Percentiles rank a stretch among this genome's conserved stretches.
Conservation (phyloP, 2,329 filamentous ascomycete species). For the Aspergillus amoenus region DNA sequence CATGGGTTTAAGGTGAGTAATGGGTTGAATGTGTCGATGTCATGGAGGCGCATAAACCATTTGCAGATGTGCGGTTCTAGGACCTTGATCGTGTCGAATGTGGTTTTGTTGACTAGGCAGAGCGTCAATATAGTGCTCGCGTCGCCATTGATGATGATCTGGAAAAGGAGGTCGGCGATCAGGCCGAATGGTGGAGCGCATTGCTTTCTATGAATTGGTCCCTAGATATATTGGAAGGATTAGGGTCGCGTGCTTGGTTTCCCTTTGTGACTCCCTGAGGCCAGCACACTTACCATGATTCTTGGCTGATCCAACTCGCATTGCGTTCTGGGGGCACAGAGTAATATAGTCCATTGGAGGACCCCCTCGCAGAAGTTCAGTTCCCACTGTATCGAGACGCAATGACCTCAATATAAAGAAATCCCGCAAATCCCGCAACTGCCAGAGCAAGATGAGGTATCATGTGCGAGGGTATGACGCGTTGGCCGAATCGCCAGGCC, state of each 20-base stretch:
- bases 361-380: not conserved
- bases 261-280: not conserved
- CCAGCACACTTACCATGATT: slow-evolving; percentile 2
- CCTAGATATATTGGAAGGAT: slow-evolving; percentile 11
- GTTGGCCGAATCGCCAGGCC: slow-evolving; percentile 17
- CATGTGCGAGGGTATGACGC: slow-evolving; percentile 24
- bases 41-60: slow-evolving; percentile 42
- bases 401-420: slow-evolving; percentile 13
- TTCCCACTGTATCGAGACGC: slow-evolving; percentile 1
- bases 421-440: not conserved
- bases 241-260: slow-evolving; percentile 9
- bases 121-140: slow-evolving; percentile 22
- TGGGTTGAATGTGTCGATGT: slow-evolving; percentile 58
- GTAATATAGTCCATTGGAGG: slow-evolving; percentile 14
- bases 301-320: slow-evolving; percentile 4
- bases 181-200: slow-evolving; percentile 20
- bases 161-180: slow-evolving; percentile 30
- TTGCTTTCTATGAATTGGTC: slow-evolving; percentile 11
- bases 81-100: slow-evolving; percentile 26
- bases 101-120: slow-evolving; percentile 27
- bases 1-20: slow-evolving; percentile 47
- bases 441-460: slow-evolving; percentile 7
- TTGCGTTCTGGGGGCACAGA: slow-evolving; percentile 2
- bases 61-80: slow-evolving; percentile 28
- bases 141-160: slow-evolving; percentile 29